Percentiles rank a stretch among this genome's conserved stretches.
phyloP scores from a whole-genome alignment of 306 rosid genomes.

The Sicyos edulis region DNA sequence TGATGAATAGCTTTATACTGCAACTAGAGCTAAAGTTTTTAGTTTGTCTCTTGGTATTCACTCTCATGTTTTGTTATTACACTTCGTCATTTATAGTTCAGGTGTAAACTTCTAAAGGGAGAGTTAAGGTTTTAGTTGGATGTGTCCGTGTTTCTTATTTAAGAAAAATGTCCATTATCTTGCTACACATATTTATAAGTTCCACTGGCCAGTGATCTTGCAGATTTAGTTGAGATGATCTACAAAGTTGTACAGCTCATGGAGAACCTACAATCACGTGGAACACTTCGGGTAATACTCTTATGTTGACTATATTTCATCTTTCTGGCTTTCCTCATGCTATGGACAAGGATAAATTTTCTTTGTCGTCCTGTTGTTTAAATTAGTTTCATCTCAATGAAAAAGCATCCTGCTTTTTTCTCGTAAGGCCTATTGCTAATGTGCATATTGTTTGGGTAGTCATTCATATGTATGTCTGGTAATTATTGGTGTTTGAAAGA shows the following conservation, averaged over 20 bases:
- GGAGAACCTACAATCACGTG: slow-evolving; percentile 81
- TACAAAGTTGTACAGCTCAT: slow-evolving; percentile 58
- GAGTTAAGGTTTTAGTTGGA: slow-evolving; percentile 1
- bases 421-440: background rate
- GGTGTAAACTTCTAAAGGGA: background rate
- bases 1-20: background rate
- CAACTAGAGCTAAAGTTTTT: background rate
- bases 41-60: background rate
- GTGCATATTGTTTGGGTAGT: background rate
- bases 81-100: background rate
- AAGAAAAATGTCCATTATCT: background rate
- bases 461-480: background rate
- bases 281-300: slow-evolving; percentile 71
- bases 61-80: slow-evolving; percentile 7
- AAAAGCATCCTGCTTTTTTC: background rate
- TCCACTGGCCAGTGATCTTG: slow-evolving; percentile 63
- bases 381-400: background rate
- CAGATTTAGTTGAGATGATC: slow-evolving; percentile 77
- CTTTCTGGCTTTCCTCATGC: slow-evolving; percentile 4
- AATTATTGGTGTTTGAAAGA: background rate
- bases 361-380: background rate
- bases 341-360: background rate
- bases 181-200: slow-evolving; percentile 18
- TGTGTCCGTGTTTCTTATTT: background rate
- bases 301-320: slow-evolving; percentile 7